phyloP scores from a whole-genome alignment of 768 basidiomycete genomes.

The Naganishia friedmannii region DNA sequence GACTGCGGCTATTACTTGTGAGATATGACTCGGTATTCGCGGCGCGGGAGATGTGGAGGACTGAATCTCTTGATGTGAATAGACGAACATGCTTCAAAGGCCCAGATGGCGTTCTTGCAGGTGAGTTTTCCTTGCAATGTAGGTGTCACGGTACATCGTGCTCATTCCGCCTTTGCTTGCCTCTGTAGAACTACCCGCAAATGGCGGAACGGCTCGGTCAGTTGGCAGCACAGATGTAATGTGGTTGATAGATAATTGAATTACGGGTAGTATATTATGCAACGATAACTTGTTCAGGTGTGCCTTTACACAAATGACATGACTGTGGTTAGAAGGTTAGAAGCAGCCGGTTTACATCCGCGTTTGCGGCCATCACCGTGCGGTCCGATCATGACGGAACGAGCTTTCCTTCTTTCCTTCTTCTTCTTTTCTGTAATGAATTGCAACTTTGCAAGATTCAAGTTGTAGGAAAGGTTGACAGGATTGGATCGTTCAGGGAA shows the following conservation, averaged over 20 bases:
- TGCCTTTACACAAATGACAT: too few relatives aligned
- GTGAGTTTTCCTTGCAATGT: slow-evolving; percentile 21
- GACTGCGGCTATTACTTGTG: slow-evolving; percentile 52
- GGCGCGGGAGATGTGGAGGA: not conserved
- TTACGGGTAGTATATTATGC: too few relatives aligned
- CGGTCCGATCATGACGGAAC: slow-evolving; percentile 3
- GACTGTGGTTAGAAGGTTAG: too few relatives aligned
- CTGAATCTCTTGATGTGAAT: slow-evolving; percentile 11
- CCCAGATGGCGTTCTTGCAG: slow-evolving; percentile 77
- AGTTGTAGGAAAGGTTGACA: too few relatives aligned
- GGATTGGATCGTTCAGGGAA: not conserved
- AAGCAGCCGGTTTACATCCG: too few relatives aligned
- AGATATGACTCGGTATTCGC: slow-evolving; percentile 32
- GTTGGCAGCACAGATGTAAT: slow-evolving; percentile 46
- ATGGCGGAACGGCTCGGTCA: slow-evolving; percentile 59
- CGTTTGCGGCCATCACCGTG: not conserved
- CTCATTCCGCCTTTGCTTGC: too few relatives aligned
- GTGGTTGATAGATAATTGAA: not conserved
- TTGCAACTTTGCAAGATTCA: too few relatives aligned
- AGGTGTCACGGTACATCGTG: too few relatives aligned
- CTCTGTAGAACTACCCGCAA: slow-evolving; percentile 64
- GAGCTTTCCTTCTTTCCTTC: not conserved
- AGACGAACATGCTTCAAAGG: slow-evolving; percentile 66
- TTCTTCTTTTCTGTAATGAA: too few relatives aligned
- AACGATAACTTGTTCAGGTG: too few relatives aligned